Percentiles rank a stretch among this genome's conserved stretches.
These are phyloP conservation scores for Panus rudis DNA, from an alignment of 768 basidiomycete genomes.

Conservation along the genomic window DNA sequence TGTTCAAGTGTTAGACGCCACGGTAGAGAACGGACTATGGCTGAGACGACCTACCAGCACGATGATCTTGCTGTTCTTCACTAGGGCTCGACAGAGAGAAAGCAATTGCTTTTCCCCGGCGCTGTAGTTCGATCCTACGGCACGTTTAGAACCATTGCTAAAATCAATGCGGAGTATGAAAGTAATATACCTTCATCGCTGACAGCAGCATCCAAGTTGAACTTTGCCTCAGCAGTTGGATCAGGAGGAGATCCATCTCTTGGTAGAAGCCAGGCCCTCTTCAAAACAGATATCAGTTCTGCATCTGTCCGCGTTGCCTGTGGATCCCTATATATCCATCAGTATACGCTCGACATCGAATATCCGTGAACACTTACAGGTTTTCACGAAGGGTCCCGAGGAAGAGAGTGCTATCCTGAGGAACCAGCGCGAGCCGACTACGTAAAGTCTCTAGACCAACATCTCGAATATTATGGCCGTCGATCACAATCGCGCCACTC, in stretches of 20 bases:
- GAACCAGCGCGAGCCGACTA: conserved; percentile 54
- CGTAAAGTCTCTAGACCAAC: conserved; percentile 53
- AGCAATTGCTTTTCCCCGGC: conserved; percentile 88
- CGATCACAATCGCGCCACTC: conserved; percentile 50
- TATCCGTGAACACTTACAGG: conserved; percentile 35
- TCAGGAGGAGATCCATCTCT: conserved; percentile 34
- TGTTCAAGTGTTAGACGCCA: conserved; percentile 1
- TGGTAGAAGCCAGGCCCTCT: conserved; percentile 54
- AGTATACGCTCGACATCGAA: neutral
- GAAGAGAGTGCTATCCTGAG: conserved; percentile 70
- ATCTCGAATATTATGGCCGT: conserved; percentile 43
- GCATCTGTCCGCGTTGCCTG: conserved; percentile 42
- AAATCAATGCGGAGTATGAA: neutral
- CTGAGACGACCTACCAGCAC: conserved; percentile 43
- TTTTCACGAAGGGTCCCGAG: conserved; percentile 73
- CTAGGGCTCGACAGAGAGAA: conserved; percentile 73
- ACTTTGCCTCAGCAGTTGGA: conserved; percentile 52
- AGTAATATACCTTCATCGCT: conserved; percentile 47
- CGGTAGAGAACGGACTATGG: conserved; percentile 33
- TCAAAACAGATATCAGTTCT: conserved; percentile 48
- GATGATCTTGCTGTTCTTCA: conserved; percentile 66
- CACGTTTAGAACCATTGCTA: neutral
- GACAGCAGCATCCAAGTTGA: conserved; percentile 54
- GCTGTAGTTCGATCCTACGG: conserved; percentile 36
- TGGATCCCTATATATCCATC: conserved; percentile 40